Base-by-base conservation (phyloP, 2,329 filamentous ascomycete genomes). In the Penicillium aurantiogriseum region DNA sequence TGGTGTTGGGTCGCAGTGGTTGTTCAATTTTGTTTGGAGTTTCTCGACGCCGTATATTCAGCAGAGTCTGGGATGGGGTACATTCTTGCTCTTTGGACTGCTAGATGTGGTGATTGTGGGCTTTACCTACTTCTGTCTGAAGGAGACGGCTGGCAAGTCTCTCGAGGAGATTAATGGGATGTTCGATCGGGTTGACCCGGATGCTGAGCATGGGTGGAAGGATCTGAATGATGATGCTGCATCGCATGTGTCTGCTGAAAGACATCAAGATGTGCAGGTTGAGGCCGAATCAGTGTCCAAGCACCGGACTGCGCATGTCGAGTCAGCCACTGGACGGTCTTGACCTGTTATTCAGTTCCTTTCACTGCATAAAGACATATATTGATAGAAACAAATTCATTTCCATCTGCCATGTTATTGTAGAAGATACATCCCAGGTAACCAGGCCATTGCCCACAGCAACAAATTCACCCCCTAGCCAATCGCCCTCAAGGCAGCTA, bases 141-240 rank as follows among this genome's bases (percentile, higher is more conserved):
- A 82, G 4, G 84, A 86, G 73, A 81, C 83, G 17, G 79, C 78
- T 56, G 81, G 78, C 7, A 76, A 81, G 38, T 82, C 81, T 0
- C 80, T 82, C 51, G 81, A 79, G 38, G 83, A 86, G 69, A 75
- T 86, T 2, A 83, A 85, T 51, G 69, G 80, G 11, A 69, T 86
- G 58, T 86, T 86, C 63, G 79, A 83, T 61, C 10, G 29, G 10
- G 59, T 57, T 40, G 51, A 57, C 25, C 29, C 57, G 1, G 59
- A 67, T 53, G 39, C 51, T 2, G 62, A 63, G 29, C 54, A 50
- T 54, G 56, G 46, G 9, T 61, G 58, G 58, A 62, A 63, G 43
- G 49, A 21, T n/a, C 38, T 53, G 1, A 21, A 46, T 27, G 33
- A 44, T 5, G 25, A 42, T 19, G 31, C 49, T 19, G 36, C 5